Percentiles rank a stretch among this genome's conserved stretches.
phyloP scores from a whole-genome alignment of 2,329 filamentous ascomycete genomes.

The Penicillium sumatraense region DNA sequence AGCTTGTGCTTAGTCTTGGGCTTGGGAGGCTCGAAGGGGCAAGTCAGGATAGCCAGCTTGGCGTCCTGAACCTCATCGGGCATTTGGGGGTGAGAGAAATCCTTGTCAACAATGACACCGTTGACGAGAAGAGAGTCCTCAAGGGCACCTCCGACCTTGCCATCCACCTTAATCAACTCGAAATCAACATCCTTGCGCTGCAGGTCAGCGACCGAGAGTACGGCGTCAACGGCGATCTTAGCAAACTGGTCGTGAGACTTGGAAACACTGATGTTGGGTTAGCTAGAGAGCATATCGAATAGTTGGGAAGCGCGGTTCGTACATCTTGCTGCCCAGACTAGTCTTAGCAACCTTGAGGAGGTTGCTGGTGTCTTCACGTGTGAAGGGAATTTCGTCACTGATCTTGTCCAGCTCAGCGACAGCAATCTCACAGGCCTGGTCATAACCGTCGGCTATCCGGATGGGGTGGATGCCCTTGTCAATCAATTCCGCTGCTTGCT shows the following conservation, averaged over 20 bases:
- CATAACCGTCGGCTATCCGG: constrained; percentile 96
- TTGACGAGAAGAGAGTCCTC: constrained; percentile 95
- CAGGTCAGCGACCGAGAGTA: constrained; percentile 92
- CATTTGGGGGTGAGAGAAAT: constrained; percentile 99
- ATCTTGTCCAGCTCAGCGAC: constrained; percentile 91
- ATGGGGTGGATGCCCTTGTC: constrained; percentile 99
- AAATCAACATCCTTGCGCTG: constrained; percentile 98
- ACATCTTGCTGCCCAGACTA: constrained; percentile 95
- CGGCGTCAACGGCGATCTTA: constrained; percentile 94
- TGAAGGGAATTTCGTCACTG: constrained; percentile 87
- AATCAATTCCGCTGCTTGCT: constrained; percentile 96
- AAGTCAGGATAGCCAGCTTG: constrained; percentile 96
- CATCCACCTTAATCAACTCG: constrained; percentile 98
- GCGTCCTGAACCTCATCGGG: constrained; percentile 92
- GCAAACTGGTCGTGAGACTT: constrained; percentile 98
- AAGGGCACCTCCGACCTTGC: constrained; percentile 91
- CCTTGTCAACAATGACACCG: constrained; percentile 98
- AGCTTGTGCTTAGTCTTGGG: constrained; percentile 99
- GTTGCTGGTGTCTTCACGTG: constrained; percentile 78
- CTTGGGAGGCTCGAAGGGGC: constrained; percentile 97
- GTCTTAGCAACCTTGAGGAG: constrained; percentile 94
- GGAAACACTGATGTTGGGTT: constrained; percentile 65
- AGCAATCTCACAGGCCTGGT: constrained; percentile 95
- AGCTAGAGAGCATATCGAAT: constrained; percentile 15
- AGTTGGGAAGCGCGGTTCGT: constrained; percentile 17